A percentile compares a stretch with the other conserved stretches of the same genome.
These are phyloP conservation scores for Aspergillus caelatus DNA, from an alignment of 2,329 filamentous ascomycete genomes.

Conservation along the genomic window DNA sequence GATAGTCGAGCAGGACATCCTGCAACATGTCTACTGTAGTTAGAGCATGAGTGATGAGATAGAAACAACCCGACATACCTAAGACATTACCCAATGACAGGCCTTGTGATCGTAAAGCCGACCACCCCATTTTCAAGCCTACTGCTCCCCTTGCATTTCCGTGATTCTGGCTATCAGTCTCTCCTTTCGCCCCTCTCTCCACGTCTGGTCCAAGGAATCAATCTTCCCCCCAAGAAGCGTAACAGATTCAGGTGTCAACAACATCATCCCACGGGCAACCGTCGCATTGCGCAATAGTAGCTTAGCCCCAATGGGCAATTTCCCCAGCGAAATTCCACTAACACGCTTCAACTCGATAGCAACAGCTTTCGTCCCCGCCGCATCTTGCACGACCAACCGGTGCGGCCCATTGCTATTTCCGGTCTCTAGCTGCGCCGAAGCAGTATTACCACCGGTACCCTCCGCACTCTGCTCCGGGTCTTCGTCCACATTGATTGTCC, in stretches of 20 bases:
- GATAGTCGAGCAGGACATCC: background rate
- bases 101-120: background rate
- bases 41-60: background rate
- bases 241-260: conserved; percentile 71
- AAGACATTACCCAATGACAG: background rate
- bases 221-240: conserved; percentile 86
- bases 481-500: conserved; percentile 63
- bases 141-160: conserved; percentile 21
- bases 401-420: conserved; percentile 61
- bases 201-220: conserved; percentile 75
- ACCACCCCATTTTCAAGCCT: background rate
- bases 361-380: conserved; percentile 67
- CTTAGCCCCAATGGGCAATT: conserved; percentile 76
- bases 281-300: conserved; percentile 68
- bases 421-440: conserved; percentile 11
- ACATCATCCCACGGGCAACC: conserved; percentile 72
- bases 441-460: conserved; percentile 13
- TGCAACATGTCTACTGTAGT: background rate
- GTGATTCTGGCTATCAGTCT: conserved; percentile 66
- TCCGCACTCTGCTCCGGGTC: conserved; percentile 41
- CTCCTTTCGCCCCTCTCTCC: conserved; percentile 72
- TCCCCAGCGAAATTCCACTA: conserved; percentile 62
- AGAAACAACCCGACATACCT: conserved; percentile 5
- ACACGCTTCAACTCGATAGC: conserved; percentile 73
- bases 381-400: conserved; percentile 81